Evolutionary conservation across 148 eudicot species (phyloP), one percentile per base, ranked within the genome.

Genomic region (Amaranthus hypochondriacus): DNA sequence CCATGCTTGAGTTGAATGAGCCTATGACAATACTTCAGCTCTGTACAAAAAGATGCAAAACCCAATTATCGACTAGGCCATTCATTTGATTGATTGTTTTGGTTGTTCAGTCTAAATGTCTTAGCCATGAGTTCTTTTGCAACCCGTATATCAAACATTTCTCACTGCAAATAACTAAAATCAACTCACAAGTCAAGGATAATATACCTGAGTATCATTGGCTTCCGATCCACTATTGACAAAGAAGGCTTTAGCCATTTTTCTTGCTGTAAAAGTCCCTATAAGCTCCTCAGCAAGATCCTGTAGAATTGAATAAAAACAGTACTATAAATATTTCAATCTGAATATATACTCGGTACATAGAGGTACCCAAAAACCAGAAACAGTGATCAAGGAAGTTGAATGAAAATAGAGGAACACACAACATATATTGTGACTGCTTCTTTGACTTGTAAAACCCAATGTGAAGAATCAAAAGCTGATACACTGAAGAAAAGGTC

Each of bases 221-320:
- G 97, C 97, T 80, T 95, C 98, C 56, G 98, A 95, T 70, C 98
- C 98, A 83, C 98, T 89, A 72, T 95, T 95, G 39, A 93, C 89
- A 77, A 95, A 95, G 75, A 95, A 95, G 14, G 83, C 98, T 83
- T 90, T 95, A 52, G 75, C 91, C 96, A 95, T 95, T 84, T 90
- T 82, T 39, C 74, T 75, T 9, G 96, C 92, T 4, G 97, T 95
- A 81, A 90, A 95, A 55, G 78, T 85, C 64, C 84, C 87, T 50
- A 81, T 51, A 72, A 95, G 93, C 75, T 92, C 98, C 74, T 86
- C 84, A 9, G 98, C 98, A 80, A 95, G 96, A 78, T 95, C 96
- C 98, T 95, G 84, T n/a, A 63, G 68, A 63, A 80, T 54, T 61
- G 55, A 72, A 48, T 9, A 52, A 64, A 47, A 48, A 50, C 2